phyloP scores from a whole-genome alignment of 371 early-diverging fungal species.

The Mortierella sp. region DNA sequence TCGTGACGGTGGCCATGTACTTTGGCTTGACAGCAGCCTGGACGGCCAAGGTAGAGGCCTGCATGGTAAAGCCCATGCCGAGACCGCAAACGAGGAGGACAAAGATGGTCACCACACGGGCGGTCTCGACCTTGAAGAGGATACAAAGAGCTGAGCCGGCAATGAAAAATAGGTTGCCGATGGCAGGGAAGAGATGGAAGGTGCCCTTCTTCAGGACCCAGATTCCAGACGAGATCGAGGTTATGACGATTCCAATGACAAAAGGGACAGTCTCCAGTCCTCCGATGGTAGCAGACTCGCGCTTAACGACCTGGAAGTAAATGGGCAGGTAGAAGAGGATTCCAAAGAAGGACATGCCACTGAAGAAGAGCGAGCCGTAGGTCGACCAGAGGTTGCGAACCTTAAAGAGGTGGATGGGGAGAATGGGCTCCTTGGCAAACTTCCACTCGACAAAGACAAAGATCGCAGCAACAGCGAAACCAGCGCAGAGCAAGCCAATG shows the following conservation, averaged over 20 bases:
- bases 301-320: conserved; percentile 68
- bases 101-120: conserved; percentile 36
- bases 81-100: conserved; percentile 67
- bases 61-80: conserved; percentile 62
- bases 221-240: conserved; percentile 56
- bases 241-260: conserved; percentile 60
- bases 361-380: conserved; percentile 63
- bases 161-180: conserved; percentile 61
- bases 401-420: conserved; percentile 65
- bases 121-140: conserved; percentile 31
- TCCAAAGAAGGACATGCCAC: conserved; percentile 80
- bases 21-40: conserved; percentile 62
- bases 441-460: conserved; percentile 74
- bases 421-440: conserved; percentile 69
- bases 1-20: conserved; percentile 65
- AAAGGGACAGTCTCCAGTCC: conserved; percentile 80
- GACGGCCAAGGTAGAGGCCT: conserved; percentile 63
- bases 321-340: conserved; percentile 80
- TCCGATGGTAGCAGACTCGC: conserved; percentile 64
- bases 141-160: conserved; percentile 61
- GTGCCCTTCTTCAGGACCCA: conserved; percentile 57
- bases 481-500: conserved; percentile 67
- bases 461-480: conserved; percentile 58
- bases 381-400: conserved; percentile 64
- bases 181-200: conserved; percentile 59